These are phyloP conservation scores for Paramyrothecium sp. DNA, from an alignment of 2,329 filamentous ascomycete species.

Conservation along the genomic window DNA sequence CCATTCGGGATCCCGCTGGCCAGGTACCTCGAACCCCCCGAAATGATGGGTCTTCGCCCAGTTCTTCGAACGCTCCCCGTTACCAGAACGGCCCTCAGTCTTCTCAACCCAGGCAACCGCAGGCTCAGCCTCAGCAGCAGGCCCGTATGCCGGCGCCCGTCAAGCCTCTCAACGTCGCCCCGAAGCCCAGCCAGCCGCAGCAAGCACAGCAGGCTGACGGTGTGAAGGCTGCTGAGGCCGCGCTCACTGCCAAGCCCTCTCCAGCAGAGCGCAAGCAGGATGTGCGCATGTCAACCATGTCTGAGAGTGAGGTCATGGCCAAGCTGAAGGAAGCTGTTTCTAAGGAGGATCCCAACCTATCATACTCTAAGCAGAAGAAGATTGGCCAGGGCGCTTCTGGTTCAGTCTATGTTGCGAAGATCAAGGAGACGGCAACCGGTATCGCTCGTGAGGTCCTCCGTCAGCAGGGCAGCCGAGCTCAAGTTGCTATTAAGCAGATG, in stretches of 20 bases:
- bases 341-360: constrained; percentile 89
- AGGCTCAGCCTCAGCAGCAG: constrained; percentile 41
- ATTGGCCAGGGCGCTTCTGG: constrained; percentile 98
- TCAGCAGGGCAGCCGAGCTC: constrained; percentile 75
- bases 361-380: constrained; percentile 99
- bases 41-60: constrained; percentile 43
- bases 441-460: constrained; percentile 77
- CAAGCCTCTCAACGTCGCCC: constrained; percentile 76
- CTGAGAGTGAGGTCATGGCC: constrained; percentile 94
- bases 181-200: constrained; percentile 55
- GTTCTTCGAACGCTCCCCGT: constrained; percentile 53
- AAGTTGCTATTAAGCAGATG: constrained; percentile 99
- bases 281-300: constrained; percentile 98
- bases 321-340: constrained; percentile 93
- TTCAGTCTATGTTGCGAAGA: constrained; percentile 95
- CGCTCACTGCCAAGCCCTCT: constrained; percentile 78
- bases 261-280: constrained; percentile 78
- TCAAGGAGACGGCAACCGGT: constrained; percentile 87
- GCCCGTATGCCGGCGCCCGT: constrained; percentile 60
- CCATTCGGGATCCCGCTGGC: constrained; percentile 36
- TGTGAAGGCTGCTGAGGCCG: constrained; percentile 86
- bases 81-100: constrained; percentile 54
- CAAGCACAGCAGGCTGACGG: constrained; percentile 58
- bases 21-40: constrained; percentile 45
- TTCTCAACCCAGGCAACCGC: constrained; percentile 45